Evolutionary conservation across 495 filamentous ascomycete genomes (phyloP), one percentile per base, ranked within the genome.

Genomic region (Xeromyces bisporus): DNA sequence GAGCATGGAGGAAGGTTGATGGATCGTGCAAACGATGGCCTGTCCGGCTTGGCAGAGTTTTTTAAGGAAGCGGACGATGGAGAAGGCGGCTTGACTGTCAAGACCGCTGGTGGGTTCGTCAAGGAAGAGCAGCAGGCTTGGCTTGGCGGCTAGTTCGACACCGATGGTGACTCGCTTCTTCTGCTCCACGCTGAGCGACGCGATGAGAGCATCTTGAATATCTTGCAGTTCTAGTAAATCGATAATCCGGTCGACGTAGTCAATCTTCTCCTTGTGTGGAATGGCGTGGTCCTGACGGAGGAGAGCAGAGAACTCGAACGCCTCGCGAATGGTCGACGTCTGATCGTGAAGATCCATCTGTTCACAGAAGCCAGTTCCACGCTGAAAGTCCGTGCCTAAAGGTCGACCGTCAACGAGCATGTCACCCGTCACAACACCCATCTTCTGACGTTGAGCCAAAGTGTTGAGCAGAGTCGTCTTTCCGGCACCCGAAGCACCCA

Each of bases 71-170:
- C 75, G 65, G 6, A 92, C 68, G 39, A 93, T 87, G 0, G 74
- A 81, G 47, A 67, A 80, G 0, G 85, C 85, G 0, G 77, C 77
- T 43, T 93, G 82, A 15, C 73, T 76, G 51, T 94, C 86, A 3
- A 94, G 67, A 32, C 86, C 86, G 30, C 72, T 75, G 3, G 77
- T 82, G 0, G 79, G 80, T 42, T 87, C 80, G 40, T 89, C 81
- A 12, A 89, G 58, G 65, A 89, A 89, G 5, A 89, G 62, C 15
- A 91, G 57, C 0, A 86, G 60, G 14, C 70, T 74, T 0, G 86
- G 87, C 44, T 85, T 85, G 3, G 86, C 83, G 2, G 81, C 86
- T 1, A 96, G 56, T 47, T 96, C 87, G 3, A 96, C 87, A 33
- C 80, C 86, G 34, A 96, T 93, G 1, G 86, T 93, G 2, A 93